Evolutionary conservation across 2,329 filamentous ascomycete species (phyloP).

Genomic region (Xylaria sp.): DNA sequence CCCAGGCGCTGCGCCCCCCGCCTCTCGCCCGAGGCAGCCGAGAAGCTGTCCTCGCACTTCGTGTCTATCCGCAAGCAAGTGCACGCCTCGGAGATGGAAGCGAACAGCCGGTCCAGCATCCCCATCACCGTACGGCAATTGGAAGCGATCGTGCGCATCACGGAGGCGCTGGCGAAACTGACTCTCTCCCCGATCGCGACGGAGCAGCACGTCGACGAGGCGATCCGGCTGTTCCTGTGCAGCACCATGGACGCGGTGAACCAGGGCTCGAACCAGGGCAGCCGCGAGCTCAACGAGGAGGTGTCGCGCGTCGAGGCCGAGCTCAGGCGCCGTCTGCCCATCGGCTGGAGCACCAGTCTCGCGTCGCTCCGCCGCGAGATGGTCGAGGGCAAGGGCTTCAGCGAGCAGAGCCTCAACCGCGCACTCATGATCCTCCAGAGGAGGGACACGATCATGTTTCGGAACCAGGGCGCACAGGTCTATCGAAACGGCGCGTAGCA

Average conservation of each 20-base stretch:
- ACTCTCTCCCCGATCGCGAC: conserved; percentile 86
- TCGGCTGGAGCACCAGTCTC: conserved; percentile 94
- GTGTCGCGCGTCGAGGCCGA: conserved; percentile 88
- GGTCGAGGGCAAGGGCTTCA: conserved; percentile 90
- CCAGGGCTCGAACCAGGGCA: conserved; percentile 84
- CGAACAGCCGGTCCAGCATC: conserved; percentile 90
- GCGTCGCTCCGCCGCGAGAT: conserved; percentile 89
- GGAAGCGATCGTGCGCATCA: conserved; percentile 96
- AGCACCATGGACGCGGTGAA: conserved; percentile 98
- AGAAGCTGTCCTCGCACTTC: conserved; percentile 97
- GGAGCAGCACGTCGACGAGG: conserved; percentile 94
- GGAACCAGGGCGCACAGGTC: conserved; percentile 79
- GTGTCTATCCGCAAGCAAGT: conserved; percentile 96
- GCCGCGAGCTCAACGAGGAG: conserved; percentile 91
- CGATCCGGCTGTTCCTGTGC: conserved; percentile 94
- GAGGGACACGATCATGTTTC: conserved; percentile 85
- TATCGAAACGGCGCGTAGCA: conserved; percentile 72
- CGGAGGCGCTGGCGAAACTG: conserved; percentile 93
- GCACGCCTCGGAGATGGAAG: conserved; percentile 87
- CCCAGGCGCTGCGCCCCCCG: conserved; percentile 87
- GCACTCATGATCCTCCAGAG: conserved; percentile 87
- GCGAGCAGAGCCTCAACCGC: conserved; percentile 84
- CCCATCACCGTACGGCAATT: conserved; percentile 98
- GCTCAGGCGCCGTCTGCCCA: conserved; percentile 84
- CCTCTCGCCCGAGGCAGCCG: conserved; percentile 87